Percentiles rank a stretch among this genome's conserved stretches.
phyloP scores from a whole-genome alignment of 2,329 filamentous ascomycete genomes.

The Leptographium radiaticola region DNA sequence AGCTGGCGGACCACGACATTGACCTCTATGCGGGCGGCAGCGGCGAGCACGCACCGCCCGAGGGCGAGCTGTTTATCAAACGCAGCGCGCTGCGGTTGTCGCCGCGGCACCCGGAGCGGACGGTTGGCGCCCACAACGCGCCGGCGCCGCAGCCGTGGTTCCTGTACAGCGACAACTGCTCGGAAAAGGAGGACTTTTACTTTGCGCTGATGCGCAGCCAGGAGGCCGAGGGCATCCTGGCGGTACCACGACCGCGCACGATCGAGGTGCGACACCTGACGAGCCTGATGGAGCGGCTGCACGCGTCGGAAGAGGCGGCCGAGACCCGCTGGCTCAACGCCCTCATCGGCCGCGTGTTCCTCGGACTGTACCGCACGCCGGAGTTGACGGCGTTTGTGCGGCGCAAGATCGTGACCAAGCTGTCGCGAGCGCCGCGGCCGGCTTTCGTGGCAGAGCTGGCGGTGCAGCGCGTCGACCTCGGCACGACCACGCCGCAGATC shows the following conservation, averaged over 20 bases:
- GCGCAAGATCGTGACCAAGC: constrained; percentile 89
- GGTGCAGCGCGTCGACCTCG: constrained; percentile 74
- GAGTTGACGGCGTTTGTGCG: constrained; percentile 69
- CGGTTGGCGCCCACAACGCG: constrained; percentile 41
- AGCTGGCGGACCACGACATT: constrained; percentile 74
- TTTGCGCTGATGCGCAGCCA: constrained; percentile 61
- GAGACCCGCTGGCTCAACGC: constrained; percentile 93
- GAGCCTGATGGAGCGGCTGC: constrained; percentile 74
- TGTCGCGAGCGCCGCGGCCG: constrained; percentile 82
- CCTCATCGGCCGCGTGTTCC: constrained; percentile 73
- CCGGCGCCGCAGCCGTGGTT: constrained; percentile 70
- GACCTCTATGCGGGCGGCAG: constrained; percentile 54
- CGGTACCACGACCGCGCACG: constrained; percentile 54
- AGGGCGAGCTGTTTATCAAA: constrained; percentile 93
- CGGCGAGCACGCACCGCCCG: constrained; percentile 56
- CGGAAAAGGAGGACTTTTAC: constrained; percentile 97
- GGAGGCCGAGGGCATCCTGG: constrained; percentile 21
- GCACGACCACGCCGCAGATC: constrained; percentile 75
- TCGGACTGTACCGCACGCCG: constrained; percentile 74
- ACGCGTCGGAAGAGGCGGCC: constrained; percentile 81
- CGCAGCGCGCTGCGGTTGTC: constrained; percentile 75
- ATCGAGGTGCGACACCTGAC: constrained; percentile 84
- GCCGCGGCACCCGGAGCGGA: constrained; percentile 38
- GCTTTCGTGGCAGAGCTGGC: constrained; percentile 75
- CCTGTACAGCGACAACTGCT: constrained; percentile 88